A percentile compares a stretch with the other conserved stretches of the same genome.
These are phyloP conservation scores for Neocucurbitaria cava DNA, from an alignment of 2,329 filamentous ascomycete species.

Conservation along the genomic window DNA sequence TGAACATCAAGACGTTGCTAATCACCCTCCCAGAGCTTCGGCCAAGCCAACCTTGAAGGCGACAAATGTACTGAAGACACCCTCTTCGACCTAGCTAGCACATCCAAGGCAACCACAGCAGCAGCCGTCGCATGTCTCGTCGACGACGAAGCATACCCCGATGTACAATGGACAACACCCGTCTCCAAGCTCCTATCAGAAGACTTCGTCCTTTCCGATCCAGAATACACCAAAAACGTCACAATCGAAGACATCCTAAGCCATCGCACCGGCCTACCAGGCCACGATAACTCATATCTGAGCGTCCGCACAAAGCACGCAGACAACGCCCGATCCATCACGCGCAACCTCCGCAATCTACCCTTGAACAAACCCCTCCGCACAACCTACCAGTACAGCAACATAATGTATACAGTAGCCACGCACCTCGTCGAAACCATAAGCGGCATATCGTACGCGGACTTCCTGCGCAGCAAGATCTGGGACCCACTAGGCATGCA, in stretches of 20 bases:
- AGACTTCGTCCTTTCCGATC: constrained; percentile 60
- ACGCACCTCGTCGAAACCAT: constrained; percentile 56
- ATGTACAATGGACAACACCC: constrained; percentile 57
- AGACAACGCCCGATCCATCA: constrained; percentile 20
- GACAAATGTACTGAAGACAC: constrained; percentile 47
- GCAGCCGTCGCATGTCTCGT: constrained; percentile 60
- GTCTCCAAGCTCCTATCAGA: constrained; percentile 58
- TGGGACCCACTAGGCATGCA: constrained; percentile 53
- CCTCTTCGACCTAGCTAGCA: constrained; percentile 63
- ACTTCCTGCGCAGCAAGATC: constrained; percentile 44
- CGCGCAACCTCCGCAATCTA: constrained; percentile 51
- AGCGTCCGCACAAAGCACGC: constrained; percentile 11
- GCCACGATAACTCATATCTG: constrained; percentile 20
- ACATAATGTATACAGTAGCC: constrained; percentile 60
- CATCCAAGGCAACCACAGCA: constrained; percentile 63
- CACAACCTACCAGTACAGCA: constrained; percentile 59
- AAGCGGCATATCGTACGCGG: constrained; percentile 41
- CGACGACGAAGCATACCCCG: constrained; percentile 47
- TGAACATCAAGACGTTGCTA: background rate
- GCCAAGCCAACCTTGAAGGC: constrained; percentile 43
- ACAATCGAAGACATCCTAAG: constrained; percentile 63
- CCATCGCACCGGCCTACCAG: constrained; percentile 61
- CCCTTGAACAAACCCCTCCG: constrained; percentile 51
- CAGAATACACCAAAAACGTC: constrained; percentile 56
- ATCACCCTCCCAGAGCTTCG: constrained; percentile 38